phyloP scores from a whole-genome alignment of 441 rosid species.

The Aquilaria agallochum region DNA sequence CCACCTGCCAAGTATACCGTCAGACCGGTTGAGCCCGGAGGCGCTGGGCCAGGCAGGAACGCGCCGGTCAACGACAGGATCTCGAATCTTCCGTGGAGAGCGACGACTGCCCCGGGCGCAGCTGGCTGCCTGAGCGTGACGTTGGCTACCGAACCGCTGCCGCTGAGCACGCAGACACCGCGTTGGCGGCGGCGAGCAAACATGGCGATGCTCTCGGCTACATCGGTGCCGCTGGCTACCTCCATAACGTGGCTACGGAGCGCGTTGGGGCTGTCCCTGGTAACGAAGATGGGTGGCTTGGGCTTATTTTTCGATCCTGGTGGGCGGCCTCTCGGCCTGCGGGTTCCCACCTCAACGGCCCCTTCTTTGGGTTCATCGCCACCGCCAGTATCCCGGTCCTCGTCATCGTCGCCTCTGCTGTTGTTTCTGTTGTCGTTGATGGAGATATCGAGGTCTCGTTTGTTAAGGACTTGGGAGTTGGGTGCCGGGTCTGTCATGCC shows the following conservation, averaged over 20 bases:
- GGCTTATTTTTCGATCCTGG: conserved; percentile 91
- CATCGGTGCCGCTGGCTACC: conserved; percentile 64
- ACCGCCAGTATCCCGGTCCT: conserved; percentile 43
- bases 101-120: conserved; percentile 69
- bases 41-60: conserved; percentile 83
- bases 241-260: conserved; percentile 92
- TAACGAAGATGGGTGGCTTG: conserved; percentile 75
- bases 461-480: conserved; percentile 32
- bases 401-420: conserved; percentile 28
- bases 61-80: conserved; percentile 76
- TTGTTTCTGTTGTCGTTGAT: conserved; percentile 18
- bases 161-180: conserved; percentile 81
- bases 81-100: conserved; percentile 85
- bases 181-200: conserved; percentile 75
- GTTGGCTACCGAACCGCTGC: conserved; percentile 80
- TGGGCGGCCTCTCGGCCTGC: conserved; percentile 85
- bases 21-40: conserved; percentile 80
- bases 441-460: conserved; percentile 32
- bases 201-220: conserved; percentile 68
- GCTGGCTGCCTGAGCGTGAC: conserved; percentile 82
- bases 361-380: conserved; percentile 76
- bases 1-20: conserved; percentile 81
- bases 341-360: conserved; percentile 60
- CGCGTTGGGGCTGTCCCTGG: conserved; percentile 82
- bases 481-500: conserved; percentile 49